Percentiles rank a stretch among this genome's conserved stretches.
These are phyloP conservation scores for Trichoderma arundinaceum DNA, from an alignment of 2,329 filamentous ascomycete genomes.

Conservation along the genomic window DNA sequence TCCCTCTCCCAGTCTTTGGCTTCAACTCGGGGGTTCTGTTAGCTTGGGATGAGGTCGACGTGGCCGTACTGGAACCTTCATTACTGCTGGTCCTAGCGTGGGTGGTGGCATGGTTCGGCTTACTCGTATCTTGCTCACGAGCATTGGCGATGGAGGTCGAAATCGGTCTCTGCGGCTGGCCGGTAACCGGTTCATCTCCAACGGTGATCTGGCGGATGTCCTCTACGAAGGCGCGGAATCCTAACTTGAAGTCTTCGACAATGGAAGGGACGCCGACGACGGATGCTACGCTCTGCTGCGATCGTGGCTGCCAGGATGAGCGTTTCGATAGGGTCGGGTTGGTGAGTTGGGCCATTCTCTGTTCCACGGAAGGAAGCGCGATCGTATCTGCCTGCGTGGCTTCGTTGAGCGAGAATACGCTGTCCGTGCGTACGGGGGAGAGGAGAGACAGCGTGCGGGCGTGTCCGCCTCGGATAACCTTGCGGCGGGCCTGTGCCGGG, in stretches of 20 bases:
- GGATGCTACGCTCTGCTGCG: conserved; percentile 50
- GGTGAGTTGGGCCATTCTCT: conserved; percentile 44
- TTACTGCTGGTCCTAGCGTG: conserved; percentile 52
- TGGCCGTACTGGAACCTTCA: conserved; percentile 47
- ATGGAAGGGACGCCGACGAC: conserved; percentile 68
- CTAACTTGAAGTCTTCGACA: conserved; percentile 86
- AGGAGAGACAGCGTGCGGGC: conserved; percentile 76
- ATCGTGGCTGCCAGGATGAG: conserved; percentile 64
- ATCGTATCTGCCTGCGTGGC: conserved; percentile 43
- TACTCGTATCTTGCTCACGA: conserved; percentile 32
- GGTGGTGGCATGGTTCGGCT: conserved; percentile 41
- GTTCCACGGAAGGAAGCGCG: conserved; percentile 41
- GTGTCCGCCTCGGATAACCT: conserved; percentile 71
- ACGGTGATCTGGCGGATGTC: conserved; percentile 95
- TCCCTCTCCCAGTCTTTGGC: conserved; percentile 51
- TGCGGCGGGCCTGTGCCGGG: conserved; percentile 55
- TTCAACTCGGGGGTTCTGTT: conserved; percentile 41
- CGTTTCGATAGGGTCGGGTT: conserved; percentile 57
- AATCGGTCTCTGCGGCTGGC: conserved; percentile 43
- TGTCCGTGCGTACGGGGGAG: conserved; percentile 64
- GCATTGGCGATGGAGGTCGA: conserved; percentile 42
- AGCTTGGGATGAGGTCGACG: conserved; percentile 43
- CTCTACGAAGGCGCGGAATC: conserved; percentile 92
- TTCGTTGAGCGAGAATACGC: conserved; percentile 52
- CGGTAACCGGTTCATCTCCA: conserved; percentile 83